Conservation (phyloP, 495 filamentous ascomycete species). For the Amphirosellinia nigrospora region DNA sequence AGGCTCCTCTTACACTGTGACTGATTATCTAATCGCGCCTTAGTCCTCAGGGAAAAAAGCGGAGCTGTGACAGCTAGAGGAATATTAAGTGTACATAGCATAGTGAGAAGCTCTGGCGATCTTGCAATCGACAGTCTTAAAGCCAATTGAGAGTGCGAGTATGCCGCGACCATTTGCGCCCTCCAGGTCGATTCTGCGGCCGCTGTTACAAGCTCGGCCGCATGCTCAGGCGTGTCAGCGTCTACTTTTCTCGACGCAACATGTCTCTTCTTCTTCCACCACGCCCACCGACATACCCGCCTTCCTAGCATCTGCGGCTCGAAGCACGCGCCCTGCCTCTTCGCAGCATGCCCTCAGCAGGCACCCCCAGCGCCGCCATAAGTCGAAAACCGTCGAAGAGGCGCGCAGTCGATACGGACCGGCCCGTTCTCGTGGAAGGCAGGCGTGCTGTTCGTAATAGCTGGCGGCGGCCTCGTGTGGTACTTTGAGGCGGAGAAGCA, state of each 20-base stretch:
- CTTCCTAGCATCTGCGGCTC: slow-evolving; percentile 6
- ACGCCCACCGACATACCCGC: slow-evolving; percentile 23
- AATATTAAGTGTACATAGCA: no score
- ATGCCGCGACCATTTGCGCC: slow-evolving; percentile 34
- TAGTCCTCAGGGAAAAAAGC: slow-evolving; percentile 3
- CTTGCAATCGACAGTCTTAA: slow-evolving; percentile 4
- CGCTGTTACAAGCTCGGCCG: slow-evolving; percentile 26
- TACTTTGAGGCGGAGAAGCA: slow-evolving; percentile 94
- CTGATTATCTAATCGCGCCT: slow-evolving; percentile 12
- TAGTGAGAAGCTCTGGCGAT: neutral
- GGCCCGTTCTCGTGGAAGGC: slow-evolving; percentile 90
- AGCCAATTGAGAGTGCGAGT: neutral
- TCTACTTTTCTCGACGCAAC: slow-evolving; percentile 32
- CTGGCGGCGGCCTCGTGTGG: slow-evolving; percentile 75
- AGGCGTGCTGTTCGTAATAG: slow-evolving; percentile 80
- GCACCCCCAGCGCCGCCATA: slow-evolving; percentile 38
- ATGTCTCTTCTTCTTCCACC: slow-evolving; percentile 18
- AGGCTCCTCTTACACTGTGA: neutral
- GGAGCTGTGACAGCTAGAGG: neutral
- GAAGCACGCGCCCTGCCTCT: slow-evolving; percentile 15
- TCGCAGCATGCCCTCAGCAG: neutral
- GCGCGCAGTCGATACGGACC: slow-evolving; percentile 58
- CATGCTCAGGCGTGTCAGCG: slow-evolving; percentile 31
- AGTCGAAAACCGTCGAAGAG: slow-evolving; percentile 61
- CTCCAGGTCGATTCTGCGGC: slow-evolving; percentile 31